Base-by-base conservation (phyloP, 169 alveolate species). In the Besnoitia besnoiti region DNA sequence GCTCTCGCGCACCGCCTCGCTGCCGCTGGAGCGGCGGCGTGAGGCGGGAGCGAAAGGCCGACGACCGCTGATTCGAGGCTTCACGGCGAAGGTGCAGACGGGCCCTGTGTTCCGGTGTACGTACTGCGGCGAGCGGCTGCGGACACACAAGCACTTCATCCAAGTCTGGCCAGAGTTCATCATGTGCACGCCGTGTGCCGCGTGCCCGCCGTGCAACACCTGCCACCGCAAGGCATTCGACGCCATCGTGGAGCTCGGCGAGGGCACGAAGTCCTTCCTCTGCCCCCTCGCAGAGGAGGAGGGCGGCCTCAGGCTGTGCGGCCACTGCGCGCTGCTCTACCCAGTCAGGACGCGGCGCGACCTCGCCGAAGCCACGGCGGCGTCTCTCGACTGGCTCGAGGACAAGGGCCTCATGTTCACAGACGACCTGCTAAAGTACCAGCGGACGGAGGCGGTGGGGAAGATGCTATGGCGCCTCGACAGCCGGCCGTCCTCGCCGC, bases 81-180 rank as follows among this genome's bases (percentile, higher is more conserved):
- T 77, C 59, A 37, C 59, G 3, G 87, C 35, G 55, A 51, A 51
- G n/a, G 47, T 77, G 49, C 87, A 77, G 37, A 24, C 40, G 87
- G 87, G 39, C n/a, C 16, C 33, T 27, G 30, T 21, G 87, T 35
- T 44, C 37, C 40, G 50, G 37, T 77, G 87, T 44, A 40, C 87
- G 59, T 77, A 77, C 87, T 77, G 87, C 35, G 87, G 87, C n/a
- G 40, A 7, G 33, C 87, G 87, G 40, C 87, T 77, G 39, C 59
- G 50, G 39, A 39, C 59, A 19, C 87, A 42, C 59, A 77, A 77
- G 55, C 87, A 77, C 59, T 77, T 40, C n/a, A 24, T 44, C 12
- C 87, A 77, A 7, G 7, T 37, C 50, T 77, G 87, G 87, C 87
- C 87, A 39, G 87, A 77, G 30, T 77, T 40, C 59, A 37, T 77